phyloP scores from a whole-genome alignment of 106 monocot species.

The Allium cepa region DNA sequence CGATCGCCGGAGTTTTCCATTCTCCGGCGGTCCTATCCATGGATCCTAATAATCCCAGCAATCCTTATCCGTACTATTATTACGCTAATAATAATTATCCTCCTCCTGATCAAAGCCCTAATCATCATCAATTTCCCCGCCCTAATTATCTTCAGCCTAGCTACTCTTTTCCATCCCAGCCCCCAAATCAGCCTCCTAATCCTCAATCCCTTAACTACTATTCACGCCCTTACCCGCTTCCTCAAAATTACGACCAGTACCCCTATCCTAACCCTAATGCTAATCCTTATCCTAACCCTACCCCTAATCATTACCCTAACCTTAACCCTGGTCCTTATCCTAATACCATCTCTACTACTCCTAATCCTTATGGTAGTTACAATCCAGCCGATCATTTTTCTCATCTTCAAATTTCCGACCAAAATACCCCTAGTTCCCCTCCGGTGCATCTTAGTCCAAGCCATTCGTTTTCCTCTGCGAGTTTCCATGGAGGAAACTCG shows the following conservation, averaged over 20 bases:
- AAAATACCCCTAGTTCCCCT: neutral
- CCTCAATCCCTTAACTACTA: neutral
- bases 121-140: slow-evolving; percentile 6
- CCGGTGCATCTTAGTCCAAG: neutral
- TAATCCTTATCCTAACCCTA: neutral
- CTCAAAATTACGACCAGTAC: slow-evolving; percentile 5
- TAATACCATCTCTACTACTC: neutral
- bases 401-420: slow-evolving; percentile 12
- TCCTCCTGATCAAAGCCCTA: neutral
- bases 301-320: slow-evolving; percentile 1
- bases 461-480: slow-evolving; percentile 6
- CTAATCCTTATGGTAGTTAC: neutral
- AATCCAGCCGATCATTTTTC: slow-evolving; percentile 1
- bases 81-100: neutral
- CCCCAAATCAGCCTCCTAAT: slow-evolving; percentile 11
- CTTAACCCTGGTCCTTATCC: slow-evolving; percentile 3
- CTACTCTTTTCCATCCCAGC: slow-evolving; percentile 14
- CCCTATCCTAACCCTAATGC: neutral
- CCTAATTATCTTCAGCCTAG: slow-evolving; percentile 11
- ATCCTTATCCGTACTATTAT: neutral
- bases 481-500: neutral
- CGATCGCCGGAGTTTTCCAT: too few relatives aligned
- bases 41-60: neutral
- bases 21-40: too few relatives aligned
- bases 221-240: neutral